Evolutionary conservation across 306 rosid species (phyloP), one percentile per base, ranked within the genome.

Genomic region (Acmispon strigosus): DNA sequence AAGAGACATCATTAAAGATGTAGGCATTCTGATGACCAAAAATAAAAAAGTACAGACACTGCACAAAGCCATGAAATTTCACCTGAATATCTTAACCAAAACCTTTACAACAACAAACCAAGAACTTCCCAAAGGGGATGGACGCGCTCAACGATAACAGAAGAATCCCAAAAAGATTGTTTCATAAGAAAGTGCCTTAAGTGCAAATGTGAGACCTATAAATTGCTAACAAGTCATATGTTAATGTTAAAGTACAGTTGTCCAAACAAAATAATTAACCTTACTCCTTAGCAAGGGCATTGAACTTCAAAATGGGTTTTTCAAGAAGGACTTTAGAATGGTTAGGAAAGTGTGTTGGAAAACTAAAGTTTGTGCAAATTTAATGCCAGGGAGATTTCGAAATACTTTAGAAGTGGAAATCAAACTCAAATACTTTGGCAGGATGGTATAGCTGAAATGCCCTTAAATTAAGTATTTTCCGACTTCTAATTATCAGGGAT

Each of bases 221-320:
- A n/a, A n/a, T n/a, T n/a, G n/a, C n/a, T n/a, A n/a, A n/a, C n/a
- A n/a, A n/a, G n/a, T n/a, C n/a, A n/a, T n/a, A n/a, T n/a, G n/a
- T n/a, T n/a, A n/a, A n/a, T n/a, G n/a, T n/a, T n/a, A n/a, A n/a
- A n/a, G n/a, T n/a, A n/a, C n/a, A n/a, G n/a, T n/a, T n/a, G n/a
- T n/a, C n/a, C n/a, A n/a, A n/a, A n/a, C 52, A 44, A 37, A 43
- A 43, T 43, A 62, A 42, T 43, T 47, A 20, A 27, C 59, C 63
- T 54, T 19, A 41, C 54, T 27, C 59, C 63, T 54, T 19, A 41
- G 63, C 42, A 56, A 53, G 56, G 66, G 41, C 32, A 48, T 42
- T 63, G 48, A 13, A 62, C 55, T 5, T 73, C 70, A 29, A 50
- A 73, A 50, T 73, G 47, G 51, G 16, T n/a, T 50, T 61, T 57